A percentile compares a stretch with the other conserved stretches of the same genome.
Evolutionary conservation across 2,329 filamentous ascomycete genomes (phyloP).

Genomic region (Monilinia aucupariae): DNA sequence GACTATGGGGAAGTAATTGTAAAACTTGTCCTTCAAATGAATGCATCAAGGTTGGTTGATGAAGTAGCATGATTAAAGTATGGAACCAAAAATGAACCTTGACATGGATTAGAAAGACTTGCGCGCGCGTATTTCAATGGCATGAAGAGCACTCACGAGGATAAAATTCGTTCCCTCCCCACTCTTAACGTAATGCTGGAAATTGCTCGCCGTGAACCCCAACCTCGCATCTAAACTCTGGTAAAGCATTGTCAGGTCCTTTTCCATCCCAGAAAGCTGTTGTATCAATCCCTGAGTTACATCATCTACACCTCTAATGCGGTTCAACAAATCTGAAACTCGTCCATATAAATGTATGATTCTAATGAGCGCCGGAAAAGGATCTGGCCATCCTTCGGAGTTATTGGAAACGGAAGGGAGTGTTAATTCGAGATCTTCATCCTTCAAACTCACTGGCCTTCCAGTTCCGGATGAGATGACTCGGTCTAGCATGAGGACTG

Average conservation of each 20-base stretch:
- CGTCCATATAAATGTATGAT: conserved; percentile 83
- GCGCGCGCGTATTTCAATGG: background rate
- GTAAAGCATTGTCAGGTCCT: conserved; percentile 65
- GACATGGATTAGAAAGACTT: conserved; percentile 70
- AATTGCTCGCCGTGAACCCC: conserved; percentile 81
- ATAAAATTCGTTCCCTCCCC: conserved; percentile 85
- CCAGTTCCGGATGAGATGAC: conserved; percentile 86
- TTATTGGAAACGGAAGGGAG: conserved; percentile 56
- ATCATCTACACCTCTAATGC: conserved; percentile 67
- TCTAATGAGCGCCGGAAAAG: conserved; percentile 73
- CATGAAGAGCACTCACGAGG: conserved; percentile 59
- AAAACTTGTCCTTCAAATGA: conserved; percentile 66
- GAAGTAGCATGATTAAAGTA: conserved; percentile 75
- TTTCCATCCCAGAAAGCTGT: conserved; percentile 71
- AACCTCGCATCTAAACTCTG: conserved; percentile 69
- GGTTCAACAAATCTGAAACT: conserved; percentile 79
- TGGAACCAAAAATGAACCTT: conserved; percentile 80
- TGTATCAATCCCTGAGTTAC: conserved; percentile 70
- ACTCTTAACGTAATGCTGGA: conserved; percentile 74
- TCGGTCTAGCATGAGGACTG: conserved; percentile 80
- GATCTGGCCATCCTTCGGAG: conserved; percentile 55
- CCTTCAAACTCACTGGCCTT: conserved; percentile 73
- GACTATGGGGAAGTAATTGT: conserved; percentile 72
- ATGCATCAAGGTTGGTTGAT: conserved; percentile 76
- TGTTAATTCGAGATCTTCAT: conserved; percentile 77